Evolutionary conservation across 495 filamentous ascomycete species (phyloP), one percentile per base, ranked within the genome.

Genomic region (Amniculicola lignicola): DNA sequence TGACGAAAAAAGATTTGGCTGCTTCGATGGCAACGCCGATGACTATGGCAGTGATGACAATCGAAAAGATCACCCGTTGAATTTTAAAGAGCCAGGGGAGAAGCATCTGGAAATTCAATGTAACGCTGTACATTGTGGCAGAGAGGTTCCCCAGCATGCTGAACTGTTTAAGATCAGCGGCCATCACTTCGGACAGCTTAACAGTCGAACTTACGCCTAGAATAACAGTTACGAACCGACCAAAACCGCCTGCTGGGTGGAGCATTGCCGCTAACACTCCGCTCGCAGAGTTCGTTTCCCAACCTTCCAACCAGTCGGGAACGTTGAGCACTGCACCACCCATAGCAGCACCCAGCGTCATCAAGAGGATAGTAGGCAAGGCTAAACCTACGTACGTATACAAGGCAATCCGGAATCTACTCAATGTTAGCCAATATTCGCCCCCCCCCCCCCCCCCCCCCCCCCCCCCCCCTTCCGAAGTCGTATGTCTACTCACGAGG

Each of bases 201-300:
- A 29, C 9, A 2, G 12, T 68, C 21, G 79, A 58, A 6, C 75
- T 79, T 25, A 82, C 67, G 5, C 74, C 72, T 18, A 82, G 70
- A 9, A 82, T 52, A 2, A 81, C 77, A 12, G 77, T 71, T 1
- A 81, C 68, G 59, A 82, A 82, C 58, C 77, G 77, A 6, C 79
- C 80, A 59, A 82, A 82, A 0, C 75, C 77, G 11, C 76, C 77
- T 2, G 72, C 72, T 7, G 75, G 74, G 3, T 69, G 63, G 4
- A 82, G 64, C 70, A 82, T 80, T 3, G 78, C 78, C 1, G 72
- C 79, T 19, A 82, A 67, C 7, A 81, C 75, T 24, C 80, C 80
- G 46, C 77, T 77, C 4, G 78, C 75, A 3, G 74, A 70, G 18
- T 73, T 73, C 14, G 60, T 40, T 7, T 72, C 66, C 63, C 77